A percentile compares a stretch with the other conserved stretches of the same genome.
Evolutionary conservation across 768 basidiomycete genomes (phyloP).

Genomic region (Suillus cothurnatus): DNA sequence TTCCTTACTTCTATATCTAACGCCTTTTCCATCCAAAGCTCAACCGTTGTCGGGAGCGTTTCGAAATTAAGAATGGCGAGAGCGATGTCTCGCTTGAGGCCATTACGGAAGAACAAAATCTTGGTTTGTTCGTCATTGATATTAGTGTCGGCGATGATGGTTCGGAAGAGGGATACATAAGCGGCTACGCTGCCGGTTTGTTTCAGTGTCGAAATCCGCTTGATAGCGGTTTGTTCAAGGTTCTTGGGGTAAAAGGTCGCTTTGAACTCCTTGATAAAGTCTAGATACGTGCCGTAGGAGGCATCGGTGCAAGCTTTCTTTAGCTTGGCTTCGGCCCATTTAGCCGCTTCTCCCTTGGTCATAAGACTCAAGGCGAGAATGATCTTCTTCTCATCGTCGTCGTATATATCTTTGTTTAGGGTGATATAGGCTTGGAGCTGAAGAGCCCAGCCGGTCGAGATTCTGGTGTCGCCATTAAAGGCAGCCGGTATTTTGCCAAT

Average conservation of each 20-base stretch:
- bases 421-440: accelerated
- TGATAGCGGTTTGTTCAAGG: accelerated
- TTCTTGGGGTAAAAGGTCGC: too few species aligned
- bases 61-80: accelerated
- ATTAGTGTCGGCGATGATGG: too few species aligned
- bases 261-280: accelerated
- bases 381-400: too few species aligned
- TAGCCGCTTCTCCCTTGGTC: too few species aligned
- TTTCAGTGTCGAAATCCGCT: accelerated
- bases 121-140: accelerated
- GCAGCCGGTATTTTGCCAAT: too few species aligned
- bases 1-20: too few species aligned
- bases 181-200: accelerated
- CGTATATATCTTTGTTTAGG: accelerated
- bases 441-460: too few species aligned
- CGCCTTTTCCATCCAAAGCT: accelerated
- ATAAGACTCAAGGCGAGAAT: accelerated
- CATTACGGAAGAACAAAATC: accelerated
- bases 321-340: too few species aligned
- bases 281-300: accelerated
- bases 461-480: too few species aligned
- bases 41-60: too few species aligned
- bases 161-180: accelerated
- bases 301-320: too few species aligned
- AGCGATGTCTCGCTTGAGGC: accelerated